Conservation (phyloP, 2,329 filamentous ascomycete species). For the Sporothrix variecibatus region DNA sequence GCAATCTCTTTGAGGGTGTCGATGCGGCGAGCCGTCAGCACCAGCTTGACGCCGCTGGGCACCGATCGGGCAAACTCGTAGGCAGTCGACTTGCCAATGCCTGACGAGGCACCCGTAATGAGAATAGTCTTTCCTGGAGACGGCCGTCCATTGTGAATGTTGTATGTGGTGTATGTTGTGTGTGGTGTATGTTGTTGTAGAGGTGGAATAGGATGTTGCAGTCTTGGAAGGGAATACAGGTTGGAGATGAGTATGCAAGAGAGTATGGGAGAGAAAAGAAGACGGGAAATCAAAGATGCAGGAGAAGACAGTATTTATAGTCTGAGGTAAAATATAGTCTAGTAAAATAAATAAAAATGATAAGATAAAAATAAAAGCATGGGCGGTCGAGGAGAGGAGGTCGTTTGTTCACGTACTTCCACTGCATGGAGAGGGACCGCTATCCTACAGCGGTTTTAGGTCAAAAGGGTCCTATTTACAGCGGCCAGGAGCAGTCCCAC, state of each 20-base stretch:
- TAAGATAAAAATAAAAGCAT: too few species aligned
- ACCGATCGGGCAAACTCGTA: slow-evolving; percentile 88
- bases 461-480: too few species aligned
- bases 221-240: too few species aligned
- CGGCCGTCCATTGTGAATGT: slow-evolving; percentile 60
- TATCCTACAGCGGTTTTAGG: too few species aligned
- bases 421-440: too few species aligned
- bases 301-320: neutral
- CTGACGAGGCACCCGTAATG: slow-evolving; percentile 89
- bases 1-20: slow-evolving; percentile 78
- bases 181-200: neutral
- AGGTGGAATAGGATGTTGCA: neutral
- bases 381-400: too few species aligned
- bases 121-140: slow-evolving; percentile 90
- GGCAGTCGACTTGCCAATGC: slow-evolving; percentile 85
- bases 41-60: slow-evolving; percentile 71
- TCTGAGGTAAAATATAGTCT: neutral
- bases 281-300: too few species aligned
- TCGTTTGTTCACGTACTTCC: too few species aligned
- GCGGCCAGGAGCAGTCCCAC: too few species aligned
- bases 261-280: too few species aligned
- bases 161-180: neutral
- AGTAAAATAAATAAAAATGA: too few species aligned
- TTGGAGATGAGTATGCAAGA: too few species aligned
- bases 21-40: slow-evolving; percentile 84